These are phyloP conservation scores for Ogataea degrootiae DNA, from an alignment of 805 yeast species.

Conservation along the genomic window DNA sequence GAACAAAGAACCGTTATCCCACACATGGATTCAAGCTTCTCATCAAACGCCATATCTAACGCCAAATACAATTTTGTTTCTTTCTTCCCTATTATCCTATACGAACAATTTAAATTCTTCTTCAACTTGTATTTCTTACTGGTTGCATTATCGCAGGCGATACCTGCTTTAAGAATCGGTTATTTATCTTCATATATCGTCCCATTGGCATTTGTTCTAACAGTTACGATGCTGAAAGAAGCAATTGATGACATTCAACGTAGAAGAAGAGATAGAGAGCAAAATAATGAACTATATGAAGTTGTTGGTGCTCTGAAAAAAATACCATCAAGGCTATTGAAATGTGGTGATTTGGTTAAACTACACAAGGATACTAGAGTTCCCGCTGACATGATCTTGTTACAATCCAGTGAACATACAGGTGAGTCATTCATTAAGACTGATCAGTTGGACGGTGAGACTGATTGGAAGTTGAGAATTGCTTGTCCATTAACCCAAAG, in stretches of 20 bases:
- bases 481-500: constrained; percentile 73
- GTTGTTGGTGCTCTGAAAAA: constrained; percentile 45
- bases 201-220: constrained; percentile 87
- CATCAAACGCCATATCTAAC: constrained; percentile 83
- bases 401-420: constrained; percentile 73
- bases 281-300: constrained; percentile 78
- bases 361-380: constrained; percentile 78
- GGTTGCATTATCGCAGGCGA: constrained; percentile 89
- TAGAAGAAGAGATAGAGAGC: constrained; percentile 83
- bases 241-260: constrained; percentile 92
- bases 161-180: constrained; percentile 89
- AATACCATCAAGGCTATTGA: constrained; percentile 56
- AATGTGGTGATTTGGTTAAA: constrained; percentile 81
- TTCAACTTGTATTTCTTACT: constrained; percentile 87
- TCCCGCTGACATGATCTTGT: constrained; percentile 87
- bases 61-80: constrained; percentile 90
- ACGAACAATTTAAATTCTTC: constrained; percentile 95
- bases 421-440: constrained; percentile 95
- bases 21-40: constrained; percentile 29
- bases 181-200: constrained; percentile 89
- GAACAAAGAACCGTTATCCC: constrained; percentile 37
- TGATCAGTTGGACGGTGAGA: constrained; percentile 97
- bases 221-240: constrained; percentile 93
- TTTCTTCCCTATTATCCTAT: constrained; percentile 82
- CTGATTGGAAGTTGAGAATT: constrained; percentile 94